Conservation (phyloP, 169 alveolate species). For the Perkinsus chesapeaki region DNA sequence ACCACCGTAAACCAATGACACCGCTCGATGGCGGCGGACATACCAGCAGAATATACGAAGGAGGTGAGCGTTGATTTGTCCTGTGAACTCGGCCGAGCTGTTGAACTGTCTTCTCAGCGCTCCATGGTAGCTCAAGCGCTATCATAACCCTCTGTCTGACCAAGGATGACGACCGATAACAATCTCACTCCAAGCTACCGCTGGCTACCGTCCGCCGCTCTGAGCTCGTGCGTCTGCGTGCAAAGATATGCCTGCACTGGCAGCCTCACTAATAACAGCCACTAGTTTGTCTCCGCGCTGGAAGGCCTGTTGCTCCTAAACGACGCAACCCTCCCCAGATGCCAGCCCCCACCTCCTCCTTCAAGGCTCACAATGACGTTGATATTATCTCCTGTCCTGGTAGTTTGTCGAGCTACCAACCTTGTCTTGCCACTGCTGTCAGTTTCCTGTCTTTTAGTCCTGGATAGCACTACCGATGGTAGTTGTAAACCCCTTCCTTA, state of each 20-base stretch:
- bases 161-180: not conserved
- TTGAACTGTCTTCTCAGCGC: constrained; percentile 6
- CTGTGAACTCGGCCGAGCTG: constrained; percentile 11
- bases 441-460: not conserved
- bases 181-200: no score
- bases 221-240: not conserved
- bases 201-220: no score
- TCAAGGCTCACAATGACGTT: not conserved
- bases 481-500: not conserved
- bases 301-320: not conserved
- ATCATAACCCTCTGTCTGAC: not conserved
- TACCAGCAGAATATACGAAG: not conserved
- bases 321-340: not conserved
- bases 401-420: not conserved
- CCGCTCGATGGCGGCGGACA: not conserved
- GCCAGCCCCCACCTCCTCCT: not conserved
- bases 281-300: not conserved
- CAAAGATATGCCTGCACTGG: constrained; percentile 6
- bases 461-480: not conserved
- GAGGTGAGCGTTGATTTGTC: constrained; percentile 7
- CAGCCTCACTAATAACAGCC: constrained; percentile 9
- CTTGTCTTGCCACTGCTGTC: not conserved
- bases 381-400: not conserved
- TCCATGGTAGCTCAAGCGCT: constrained; percentile 2
- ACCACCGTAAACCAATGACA: not conserved